These are phyloP conservation scores for Aulographum hederae DNA, from an alignment of 2,329 filamentous ascomycete species.

Conservation along the genomic window DNA sequence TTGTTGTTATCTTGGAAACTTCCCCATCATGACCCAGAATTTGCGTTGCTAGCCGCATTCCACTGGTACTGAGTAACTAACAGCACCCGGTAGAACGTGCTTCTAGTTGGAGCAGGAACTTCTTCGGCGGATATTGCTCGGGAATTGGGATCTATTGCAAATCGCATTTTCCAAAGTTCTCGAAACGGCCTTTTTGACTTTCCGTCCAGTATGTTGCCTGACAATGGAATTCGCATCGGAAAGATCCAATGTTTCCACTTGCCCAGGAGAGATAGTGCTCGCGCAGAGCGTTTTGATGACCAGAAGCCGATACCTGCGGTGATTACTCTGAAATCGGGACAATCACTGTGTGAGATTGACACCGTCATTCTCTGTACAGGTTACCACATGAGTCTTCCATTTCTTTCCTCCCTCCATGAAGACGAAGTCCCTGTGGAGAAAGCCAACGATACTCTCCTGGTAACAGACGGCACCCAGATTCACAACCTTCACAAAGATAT, in stretches of 20 bases:
- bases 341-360: conserved; percentile 36
- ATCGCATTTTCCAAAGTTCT: conserved; percentile 34
- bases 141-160: conserved; percentile 27
- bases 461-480: conserved; percentile 43
- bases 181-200: conserved; percentile 43
- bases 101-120: conserved; percentile 37
- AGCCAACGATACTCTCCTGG: conserved; percentile 34
- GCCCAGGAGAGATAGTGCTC: conserved; percentile 1
- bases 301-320: conserved; percentile 26
- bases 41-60: conserved; percentile 18
- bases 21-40: no score
- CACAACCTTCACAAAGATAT: conserved; percentile 56
- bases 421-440: conserved; percentile 24
- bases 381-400: conserved; percentile 50
- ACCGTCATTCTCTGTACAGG: conserved; percentile 48
- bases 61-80: conserved; percentile 7
- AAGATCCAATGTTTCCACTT: conserved; percentile 30
- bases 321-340: conserved; percentile 34
- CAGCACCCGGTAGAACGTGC: conserved; percentile 24
- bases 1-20: no score
- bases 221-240: conserved; percentile 31
- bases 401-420: conserved; percentile 33
- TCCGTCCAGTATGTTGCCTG: conserved; percentile 32
- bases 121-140: conserved; percentile 36
- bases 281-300: conserved; percentile 10